These are phyloP conservation scores for Blastomyces percursus DNA, from an alignment of 2,329 filamentous ascomycete species.

Conservation along the genomic window DNA sequence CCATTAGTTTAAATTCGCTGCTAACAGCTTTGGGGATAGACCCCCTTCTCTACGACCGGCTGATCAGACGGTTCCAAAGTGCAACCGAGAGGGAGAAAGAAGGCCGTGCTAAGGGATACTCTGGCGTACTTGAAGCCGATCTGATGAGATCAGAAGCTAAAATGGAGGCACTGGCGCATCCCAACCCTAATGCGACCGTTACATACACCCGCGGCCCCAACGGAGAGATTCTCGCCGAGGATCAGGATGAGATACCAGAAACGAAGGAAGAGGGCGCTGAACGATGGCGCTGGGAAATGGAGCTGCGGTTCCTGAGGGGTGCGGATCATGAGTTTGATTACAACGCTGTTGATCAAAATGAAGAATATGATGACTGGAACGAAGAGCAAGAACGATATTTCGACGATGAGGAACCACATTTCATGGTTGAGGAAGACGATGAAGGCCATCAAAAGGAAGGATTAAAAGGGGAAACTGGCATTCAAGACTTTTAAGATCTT, in stretches of 20 bases:
- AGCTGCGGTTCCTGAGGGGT: constrained; percentile 62
- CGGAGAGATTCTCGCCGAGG: constrained; percentile 48
- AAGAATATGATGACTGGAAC: constrained; percentile 57
- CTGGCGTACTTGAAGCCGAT: constrained; percentile 66
- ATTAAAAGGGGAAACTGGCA: constrained; percentile 52
- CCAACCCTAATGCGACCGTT: constrained; percentile 41
- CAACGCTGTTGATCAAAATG: constrained; percentile 54
- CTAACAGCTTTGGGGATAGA: constrained; percentile 36
- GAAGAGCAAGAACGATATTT: constrained; percentile 67
- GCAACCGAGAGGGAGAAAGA: constrained; percentile 62
- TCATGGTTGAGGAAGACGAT: constrained; percentile 42
- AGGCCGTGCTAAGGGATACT: constrained; percentile 63
- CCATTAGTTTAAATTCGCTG: neutral
- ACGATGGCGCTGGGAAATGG: constrained; percentile 63
- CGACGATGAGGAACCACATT: constrained; percentile 63
- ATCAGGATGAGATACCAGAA: constrained; percentile 45
- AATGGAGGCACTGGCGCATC: constrained; percentile 50
- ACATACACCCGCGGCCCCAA: constrained; percentile 41
- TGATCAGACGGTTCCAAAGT: constrained; percentile 67
- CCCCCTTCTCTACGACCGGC: constrained; percentile 68
- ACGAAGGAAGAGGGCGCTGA: constrained; percentile 55
- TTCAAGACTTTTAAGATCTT: constrained; percentile 56
- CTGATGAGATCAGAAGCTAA: constrained; percentile 66
- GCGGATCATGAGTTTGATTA: constrained; percentile 74
- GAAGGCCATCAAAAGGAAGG: constrained; percentile 20